Evolutionary conservation across 2,329 filamentous ascomycete species (phyloP), one percentile per base, ranked within the genome.

Genomic region (Cercospora beticola): DNA sequence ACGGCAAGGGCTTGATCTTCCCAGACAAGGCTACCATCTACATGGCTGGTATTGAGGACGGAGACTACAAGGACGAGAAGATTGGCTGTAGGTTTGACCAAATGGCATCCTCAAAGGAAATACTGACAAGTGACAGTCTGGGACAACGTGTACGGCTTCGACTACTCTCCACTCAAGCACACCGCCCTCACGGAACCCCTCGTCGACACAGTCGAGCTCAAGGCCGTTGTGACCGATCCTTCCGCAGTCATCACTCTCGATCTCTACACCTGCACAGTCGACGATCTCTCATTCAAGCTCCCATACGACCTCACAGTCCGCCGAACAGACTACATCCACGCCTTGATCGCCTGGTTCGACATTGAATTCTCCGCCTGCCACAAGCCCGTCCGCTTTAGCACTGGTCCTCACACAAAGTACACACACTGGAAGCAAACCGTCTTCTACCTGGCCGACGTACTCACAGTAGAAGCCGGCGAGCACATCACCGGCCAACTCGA

Each of bases 371-470:
- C 92, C 62, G 94, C 93, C 68, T 98, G 95, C 87, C 95, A 99
- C 87, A 98, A 98, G 87, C 92, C 93, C 33, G 93, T 99, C 79
- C 89, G 90, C 78, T 99, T 99, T 87, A 97, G 92, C 64, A 99
- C 95, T 18, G 95, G 95, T 23, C 95, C 95, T 30, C 95, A 98
- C 83, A 96, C 94, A 76, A 98, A 97, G 84, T 98, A 98, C 84
- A 99, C 95, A 18, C 95, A 99, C 87, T 99, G 95, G 95, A 99
- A 99, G 85, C 95, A 99, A 86, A 99, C 95, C 12, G 95, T 99
- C 71, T 98, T 99, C 84, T 99, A 99, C 84, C 86, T 99, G 72
- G 89, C 92, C 77, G 94, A 99, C 75, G 92, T 97, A 36, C 84
- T 99, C 72, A 98, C 94, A 18, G 93, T 97, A 43, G 90, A 97